Conservation (phyloP, 2,329 filamentous ascomycete genomes). For the Knoxdaviesia proteae region DNA sequence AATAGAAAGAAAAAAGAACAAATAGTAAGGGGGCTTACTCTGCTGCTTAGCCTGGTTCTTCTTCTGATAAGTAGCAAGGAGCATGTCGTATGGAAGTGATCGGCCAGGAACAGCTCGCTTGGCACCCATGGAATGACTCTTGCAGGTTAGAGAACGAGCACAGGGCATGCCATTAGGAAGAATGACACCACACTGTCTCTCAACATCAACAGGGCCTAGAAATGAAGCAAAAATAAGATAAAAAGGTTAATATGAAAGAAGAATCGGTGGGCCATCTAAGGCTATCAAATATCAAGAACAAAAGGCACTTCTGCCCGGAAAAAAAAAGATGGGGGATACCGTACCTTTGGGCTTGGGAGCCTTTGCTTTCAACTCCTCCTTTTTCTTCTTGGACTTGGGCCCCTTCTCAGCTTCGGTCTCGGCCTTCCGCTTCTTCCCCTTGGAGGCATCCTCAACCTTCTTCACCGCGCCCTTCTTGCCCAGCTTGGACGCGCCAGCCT, state of each 20-base stretch:
- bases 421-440: constrained; percentile 61
- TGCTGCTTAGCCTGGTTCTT: constrained; percentile 98
- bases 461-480: constrained; percentile 45
- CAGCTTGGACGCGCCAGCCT: constrained; percentile 18
- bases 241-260: constrained; percentile 5
- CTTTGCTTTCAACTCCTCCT: constrained; percentile 75
- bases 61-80: constrained; percentile 76
- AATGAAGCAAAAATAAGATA: background rate
- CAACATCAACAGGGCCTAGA: constrained; percentile 69
- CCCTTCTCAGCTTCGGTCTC: constrained; percentile 61
- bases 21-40: constrained; percentile 35
- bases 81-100: constrained; percentile 79
- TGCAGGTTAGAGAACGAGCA: constrained; percentile 76
- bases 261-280: background rate
- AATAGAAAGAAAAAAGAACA: background rate
- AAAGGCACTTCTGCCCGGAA: too few species aligned
- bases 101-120: constrained; percentile 76
- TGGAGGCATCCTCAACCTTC: constrained; percentile 40
- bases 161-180: constrained; percentile 73
- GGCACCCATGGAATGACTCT: constrained; percentile 86
- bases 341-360: constrained; percentile 62
- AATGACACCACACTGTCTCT: constrained; percentile 78
- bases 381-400: constrained; percentile 83
- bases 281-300: too few species aligned
- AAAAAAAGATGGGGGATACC: background rate